These are phyloP conservation scores for Globisporangium apiculatum DNA, from an alignment of 352 stramenopile species.

Conservation along the genomic window DNA sequence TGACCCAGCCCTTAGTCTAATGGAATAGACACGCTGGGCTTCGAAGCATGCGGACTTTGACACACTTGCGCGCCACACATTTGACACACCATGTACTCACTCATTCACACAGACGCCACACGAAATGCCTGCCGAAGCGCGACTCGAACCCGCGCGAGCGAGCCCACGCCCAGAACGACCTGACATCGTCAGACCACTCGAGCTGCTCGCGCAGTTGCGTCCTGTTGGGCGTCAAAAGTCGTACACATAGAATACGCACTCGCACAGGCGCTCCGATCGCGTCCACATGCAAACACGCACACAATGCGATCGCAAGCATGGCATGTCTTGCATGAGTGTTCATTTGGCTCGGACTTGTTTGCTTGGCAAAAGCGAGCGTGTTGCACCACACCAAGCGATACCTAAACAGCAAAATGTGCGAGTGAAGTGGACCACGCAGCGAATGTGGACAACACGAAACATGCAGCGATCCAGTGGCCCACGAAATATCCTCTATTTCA, in stretches of 20 bases:
- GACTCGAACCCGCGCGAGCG: slow-evolving; percentile 57
- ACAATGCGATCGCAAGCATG: too few species aligned
- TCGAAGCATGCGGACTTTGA: slow-evolving; percentile 68
- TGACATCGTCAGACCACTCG: background rate
- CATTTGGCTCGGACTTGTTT: background rate
- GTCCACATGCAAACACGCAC: too few species aligned
- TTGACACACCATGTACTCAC: background rate
- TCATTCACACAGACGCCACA: too few species aligned
- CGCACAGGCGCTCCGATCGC: background rate
- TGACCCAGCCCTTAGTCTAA: slow-evolving; percentile 90
- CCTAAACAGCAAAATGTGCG: too few species aligned
- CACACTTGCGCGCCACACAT: slow-evolving; percentile 4
- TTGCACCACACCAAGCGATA: background rate
- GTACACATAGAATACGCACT: slow-evolving; percentile 5
- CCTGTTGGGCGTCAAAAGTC: background rate
- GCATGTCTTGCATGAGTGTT: background rate
- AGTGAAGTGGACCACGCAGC: background rate
- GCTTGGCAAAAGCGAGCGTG: background rate
- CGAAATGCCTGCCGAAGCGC: slow-evolving; percentile 2
- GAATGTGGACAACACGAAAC: background rate
- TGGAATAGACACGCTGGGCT: slow-evolving; percentile 83
- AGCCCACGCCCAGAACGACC: too few species aligned
- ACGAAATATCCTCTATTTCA: background rate
- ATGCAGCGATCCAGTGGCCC: too few species aligned
- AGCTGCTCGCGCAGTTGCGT: background rate